Conservation (phyloP, 1,284 basidiomycete species). For the Neolentinus lepideus region DNA sequence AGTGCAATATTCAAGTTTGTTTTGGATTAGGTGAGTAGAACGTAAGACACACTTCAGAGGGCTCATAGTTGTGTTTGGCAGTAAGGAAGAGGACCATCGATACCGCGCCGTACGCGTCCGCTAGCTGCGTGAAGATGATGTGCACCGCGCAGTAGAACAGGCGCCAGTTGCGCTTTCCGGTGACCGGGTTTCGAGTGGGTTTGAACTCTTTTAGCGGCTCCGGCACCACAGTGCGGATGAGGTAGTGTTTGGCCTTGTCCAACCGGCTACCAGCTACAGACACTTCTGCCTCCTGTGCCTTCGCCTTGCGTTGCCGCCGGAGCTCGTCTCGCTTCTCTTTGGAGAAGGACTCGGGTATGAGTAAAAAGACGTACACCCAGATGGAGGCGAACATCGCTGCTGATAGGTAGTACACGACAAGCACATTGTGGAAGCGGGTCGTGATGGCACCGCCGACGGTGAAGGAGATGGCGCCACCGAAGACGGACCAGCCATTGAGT, state of each 20-base stretch:
- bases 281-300: slow-evolving; percentile 1
- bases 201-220: slow-evolving; percentile 19
- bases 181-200: slow-evolving; percentile 12
- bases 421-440: slow-evolving; percentile 15
- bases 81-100: slow-evolving; percentile 19
- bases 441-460: slow-evolving; percentile 23
- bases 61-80: background rate
- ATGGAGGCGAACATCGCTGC: slow-evolving; percentile 11
- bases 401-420: slow-evolving; percentile 19
- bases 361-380: slow-evolving; percentile 15
- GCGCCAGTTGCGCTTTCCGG: slow-evolving; percentile 22
- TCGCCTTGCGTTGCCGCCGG: slow-evolving; percentile 2
- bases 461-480: slow-evolving; percentile 22
- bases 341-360: slow-evolving; percentile 25
- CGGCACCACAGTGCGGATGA: slow-evolving; percentile 2
- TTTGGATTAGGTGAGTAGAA: no score
- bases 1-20: no score
- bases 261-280: background rate
- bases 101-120: slow-evolving; percentile 10
- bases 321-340: slow-evolving; percentile 19
- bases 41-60: background rate
- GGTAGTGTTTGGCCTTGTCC: no score
- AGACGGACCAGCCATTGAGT: slow-evolving; percentile 18
- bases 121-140: slow-evolving; percentile 15
- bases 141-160: slow-evolving; percentile 20